Evolutionary conservation across 305 asterid genomes (phyloP).

Genomic region (Striga hermonthica): DNA sequence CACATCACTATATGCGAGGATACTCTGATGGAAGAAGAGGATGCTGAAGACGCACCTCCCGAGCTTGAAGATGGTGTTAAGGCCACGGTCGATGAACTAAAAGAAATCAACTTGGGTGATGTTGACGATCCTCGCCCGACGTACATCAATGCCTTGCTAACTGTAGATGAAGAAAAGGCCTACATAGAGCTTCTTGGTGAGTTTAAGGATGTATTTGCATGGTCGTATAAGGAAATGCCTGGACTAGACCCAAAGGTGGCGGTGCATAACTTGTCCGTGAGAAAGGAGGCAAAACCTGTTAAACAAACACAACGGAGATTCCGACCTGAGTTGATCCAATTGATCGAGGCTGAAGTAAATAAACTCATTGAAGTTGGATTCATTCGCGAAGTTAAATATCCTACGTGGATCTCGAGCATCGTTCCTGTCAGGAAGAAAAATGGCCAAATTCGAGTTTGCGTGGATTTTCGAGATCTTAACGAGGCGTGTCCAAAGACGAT

Average conservation of each 20-base stretch:
- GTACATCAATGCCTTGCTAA: background rate
- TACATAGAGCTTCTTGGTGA: too few relatives aligned
- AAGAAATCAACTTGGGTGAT: background rate
- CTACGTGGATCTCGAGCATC: background rate
- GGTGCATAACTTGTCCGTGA: background rate
- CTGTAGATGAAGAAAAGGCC: too few relatives aligned
- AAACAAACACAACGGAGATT: too few relatives aligned
- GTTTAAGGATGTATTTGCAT: background rate
- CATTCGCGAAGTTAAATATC: background rate
- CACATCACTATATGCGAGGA: background rate
- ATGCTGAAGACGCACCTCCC: conserved; percentile 2
- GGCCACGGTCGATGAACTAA: background rate
- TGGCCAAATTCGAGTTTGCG: background rate
- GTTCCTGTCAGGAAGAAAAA: background rate
- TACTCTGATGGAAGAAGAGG: background rate
- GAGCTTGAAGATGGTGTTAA: conserved; percentile 3
- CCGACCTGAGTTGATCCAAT: too few relatives aligned
- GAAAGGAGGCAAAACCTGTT: too few relatives aligned
- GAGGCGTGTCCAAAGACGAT: background rate
- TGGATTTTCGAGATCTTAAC: background rate
- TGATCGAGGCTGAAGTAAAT: too few relatives aligned
- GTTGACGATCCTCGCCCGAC: background rate
- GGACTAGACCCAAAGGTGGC: background rate
- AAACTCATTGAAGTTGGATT: background rate
- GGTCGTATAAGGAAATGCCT: background rate